A percentile compares a stretch with the other conserved stretches of the same genome.
Evolutionary conservation across 2,329 filamentous ascomycete species (phyloP).

Genomic region (Trichoderma brevicompactum): DNA sequence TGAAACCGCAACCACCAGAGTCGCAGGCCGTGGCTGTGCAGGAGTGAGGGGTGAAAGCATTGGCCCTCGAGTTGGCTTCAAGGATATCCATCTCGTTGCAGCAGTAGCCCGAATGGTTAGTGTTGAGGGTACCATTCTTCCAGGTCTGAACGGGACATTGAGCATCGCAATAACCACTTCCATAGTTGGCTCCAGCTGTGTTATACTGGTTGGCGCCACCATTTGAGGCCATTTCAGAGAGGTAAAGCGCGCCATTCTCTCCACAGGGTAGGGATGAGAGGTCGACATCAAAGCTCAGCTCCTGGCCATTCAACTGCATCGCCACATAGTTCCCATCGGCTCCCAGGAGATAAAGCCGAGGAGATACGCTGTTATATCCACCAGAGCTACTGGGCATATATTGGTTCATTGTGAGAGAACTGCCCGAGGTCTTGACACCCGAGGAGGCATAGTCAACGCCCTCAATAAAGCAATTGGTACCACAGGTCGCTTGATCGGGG

Average conservation of each 20-base stretch:
- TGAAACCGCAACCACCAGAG: conserved; percentile 51
- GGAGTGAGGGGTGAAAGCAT: conserved; percentile 53
- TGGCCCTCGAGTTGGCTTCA: conserved; percentile 56
- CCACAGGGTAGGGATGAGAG: conserved; percentile 67
- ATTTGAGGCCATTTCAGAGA: conserved; percentile 59
- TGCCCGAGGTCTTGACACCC: conserved; percentile 42
- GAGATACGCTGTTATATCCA: conserved; percentile 34
- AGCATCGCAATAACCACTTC: conserved; percentile 67
- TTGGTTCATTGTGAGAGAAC: conserved; percentile 39
- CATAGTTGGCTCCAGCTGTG: conserved; percentile 62
- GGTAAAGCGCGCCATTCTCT: conserved; percentile 69
- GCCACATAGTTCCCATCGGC: conserved; percentile 61
- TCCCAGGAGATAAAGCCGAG: conserved; percentile 64
- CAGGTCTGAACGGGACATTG: conserved; percentile 59
- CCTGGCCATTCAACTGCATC: conserved; percentile 62
- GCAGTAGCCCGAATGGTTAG: conserved; percentile 46
- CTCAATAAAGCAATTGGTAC: conserved; percentile 59
- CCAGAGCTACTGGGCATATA: conserved; percentile 34
- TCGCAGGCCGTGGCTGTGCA: conserved; percentile 51
- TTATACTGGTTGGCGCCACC: conserved; percentile 61
- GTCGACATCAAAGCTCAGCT: conserved; percentile 70
- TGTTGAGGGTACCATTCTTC: conserved; percentile 53
- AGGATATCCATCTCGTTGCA: conserved; percentile 62
- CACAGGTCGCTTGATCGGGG: conserved; percentile 55
- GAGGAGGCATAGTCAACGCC: conserved; percentile 49